phyloP scores from a whole-genome alignment of 2,329 filamentous ascomycete species.

The Grosmannia huntii region DNA sequence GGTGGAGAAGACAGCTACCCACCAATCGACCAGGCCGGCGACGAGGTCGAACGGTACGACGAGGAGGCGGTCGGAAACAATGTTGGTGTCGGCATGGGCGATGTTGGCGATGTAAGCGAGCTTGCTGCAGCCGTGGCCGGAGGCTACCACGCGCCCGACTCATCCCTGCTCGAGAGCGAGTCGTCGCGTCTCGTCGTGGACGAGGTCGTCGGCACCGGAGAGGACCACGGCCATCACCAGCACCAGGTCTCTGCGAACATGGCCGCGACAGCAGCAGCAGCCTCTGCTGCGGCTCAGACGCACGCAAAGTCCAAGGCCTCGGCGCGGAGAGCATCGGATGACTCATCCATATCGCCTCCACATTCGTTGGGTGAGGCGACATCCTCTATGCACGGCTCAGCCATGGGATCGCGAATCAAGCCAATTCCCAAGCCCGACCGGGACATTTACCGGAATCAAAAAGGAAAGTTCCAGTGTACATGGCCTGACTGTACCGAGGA shows the following conservation, averaged over 20 bases:
- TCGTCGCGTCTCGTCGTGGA: constrained; percentile 5
- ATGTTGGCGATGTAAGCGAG: constrained; percentile 10
- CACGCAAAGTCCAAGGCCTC: neutral
- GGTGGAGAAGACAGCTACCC: constrained; percentile 13
- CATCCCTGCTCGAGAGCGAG: constrained; percentile 12
- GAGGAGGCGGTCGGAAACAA: constrained; percentile 9
- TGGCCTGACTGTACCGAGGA: constrained; percentile 56
- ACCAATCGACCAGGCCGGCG: constrained; percentile 13
- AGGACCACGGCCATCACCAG: neutral
- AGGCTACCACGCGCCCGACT: constrained; percentile 9
- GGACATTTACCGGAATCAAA: constrained; percentile 45
- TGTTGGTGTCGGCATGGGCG: constrained; percentile 5
- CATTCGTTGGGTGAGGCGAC: neutral
- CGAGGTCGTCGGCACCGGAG: neutral
- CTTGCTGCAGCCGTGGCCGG: constrained; percentile 10
- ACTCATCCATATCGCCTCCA: constrained; percentile 1
- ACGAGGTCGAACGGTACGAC: constrained; percentile 11
- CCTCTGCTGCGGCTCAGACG: neutral
- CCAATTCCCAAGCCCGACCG: constrained; percentile 47
- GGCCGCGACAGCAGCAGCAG: constrained; percentile 6
- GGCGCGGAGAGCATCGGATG: neutral
- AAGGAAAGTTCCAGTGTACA: constrained; percentile 68
- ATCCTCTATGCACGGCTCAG: neutral
- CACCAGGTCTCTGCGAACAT: constrained; percentile 7
- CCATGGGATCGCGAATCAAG: constrained; percentile 28